Evolutionary conservation across 441 rosid genomes (phyloP).

Genomic region (Melastoma candidum): DNA sequence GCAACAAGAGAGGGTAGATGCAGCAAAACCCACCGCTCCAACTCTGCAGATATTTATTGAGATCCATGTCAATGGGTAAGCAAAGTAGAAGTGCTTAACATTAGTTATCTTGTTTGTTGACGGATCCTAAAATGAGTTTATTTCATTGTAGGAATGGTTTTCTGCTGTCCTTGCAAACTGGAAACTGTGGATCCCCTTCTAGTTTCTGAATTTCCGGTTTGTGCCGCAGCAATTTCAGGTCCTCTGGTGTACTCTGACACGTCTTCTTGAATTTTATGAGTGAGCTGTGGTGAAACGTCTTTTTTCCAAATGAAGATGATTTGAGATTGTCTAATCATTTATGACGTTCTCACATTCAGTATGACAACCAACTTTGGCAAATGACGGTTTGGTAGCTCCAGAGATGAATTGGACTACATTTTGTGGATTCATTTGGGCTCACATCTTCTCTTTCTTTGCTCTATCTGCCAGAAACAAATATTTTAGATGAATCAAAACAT

Average conservation of each 20-base stretch:
- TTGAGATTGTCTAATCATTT: no score
- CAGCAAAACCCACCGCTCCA: slow-evolving; percentile 93
- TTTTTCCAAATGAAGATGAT: no score
- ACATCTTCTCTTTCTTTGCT: no score
- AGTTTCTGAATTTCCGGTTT: slow-evolving; percentile 85
- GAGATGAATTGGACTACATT: no score
- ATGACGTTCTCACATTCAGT: no score
- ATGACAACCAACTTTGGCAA: no score
- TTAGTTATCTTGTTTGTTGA: neutral
- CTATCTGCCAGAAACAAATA: no score
- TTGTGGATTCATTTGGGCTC: no score
- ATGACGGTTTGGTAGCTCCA: no score
- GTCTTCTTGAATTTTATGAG: neutral
- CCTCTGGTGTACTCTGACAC: neutral
- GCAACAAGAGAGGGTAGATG: slow-evolving; percentile 84
- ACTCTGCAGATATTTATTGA: slow-evolving; percentile 43
- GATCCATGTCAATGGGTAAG: slow-evolving; percentile 3
- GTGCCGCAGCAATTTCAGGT: slow-evolving; percentile 96
- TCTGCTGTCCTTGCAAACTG: slow-evolving; percentile 80
- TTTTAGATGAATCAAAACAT: no score
- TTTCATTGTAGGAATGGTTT: slow-evolving; percentile 63
- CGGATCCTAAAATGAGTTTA: neutral
- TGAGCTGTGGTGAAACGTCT: no score
- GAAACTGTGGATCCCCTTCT: slow-evolving; percentile 95
- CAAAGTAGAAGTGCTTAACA: neutral